A percentile compares a stretch with the other conserved stretches of the same genome.
phyloP scores from a whole-genome alignment of 2,329 filamentous ascomycete genomes.

The Calonectria hongkongensis region DNA sequence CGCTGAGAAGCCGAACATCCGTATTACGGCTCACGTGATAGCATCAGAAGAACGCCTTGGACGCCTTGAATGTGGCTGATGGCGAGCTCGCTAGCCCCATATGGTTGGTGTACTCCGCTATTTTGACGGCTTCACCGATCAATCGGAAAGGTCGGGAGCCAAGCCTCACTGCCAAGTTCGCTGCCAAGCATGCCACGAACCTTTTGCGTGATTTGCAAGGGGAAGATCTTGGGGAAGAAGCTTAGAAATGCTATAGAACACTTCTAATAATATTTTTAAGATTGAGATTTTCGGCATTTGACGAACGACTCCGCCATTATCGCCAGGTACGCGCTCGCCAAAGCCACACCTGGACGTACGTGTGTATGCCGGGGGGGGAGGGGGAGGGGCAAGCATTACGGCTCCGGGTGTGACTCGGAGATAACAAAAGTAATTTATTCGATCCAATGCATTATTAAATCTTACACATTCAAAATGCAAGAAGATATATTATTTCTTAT shows the following conservation, averaged over 20 bases:
- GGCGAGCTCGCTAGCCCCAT: neutral
- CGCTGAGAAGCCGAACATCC: conserved; percentile 14
- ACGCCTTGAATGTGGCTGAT: conserved; percentile 16
- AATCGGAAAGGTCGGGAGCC: conserved; percentile 7
- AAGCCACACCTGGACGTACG: neutral
- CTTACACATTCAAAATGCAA: neutral
- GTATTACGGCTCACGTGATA: neutral
- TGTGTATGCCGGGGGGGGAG: neutral
- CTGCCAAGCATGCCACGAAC: conserved; percentile 5
- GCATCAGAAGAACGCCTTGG: neutral
- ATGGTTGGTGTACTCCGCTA: neutral
- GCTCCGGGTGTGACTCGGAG: neutral
- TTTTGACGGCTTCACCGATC: neutral
- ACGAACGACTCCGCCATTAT: conserved; percentile 8
- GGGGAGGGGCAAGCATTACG: neutral
- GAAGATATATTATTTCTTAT: neutral
- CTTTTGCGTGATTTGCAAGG: conserved; percentile 13
- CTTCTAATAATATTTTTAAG: conserved; percentile 25
- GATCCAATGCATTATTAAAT: neutral
- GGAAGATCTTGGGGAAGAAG: conserved; percentile 14
- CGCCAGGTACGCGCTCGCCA: neutral
- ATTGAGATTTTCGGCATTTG: conserved; percentile 9
- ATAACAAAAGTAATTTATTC: neutral
- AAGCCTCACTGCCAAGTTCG: conserved; percentile 4
- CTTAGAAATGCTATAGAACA: conserved; percentile 3